Evolutionary conservation across 495 filamentous ascomycete species (phyloP), one percentile per base, ranked within the genome.

Genomic region (Cudoniella acicularis): DNA sequence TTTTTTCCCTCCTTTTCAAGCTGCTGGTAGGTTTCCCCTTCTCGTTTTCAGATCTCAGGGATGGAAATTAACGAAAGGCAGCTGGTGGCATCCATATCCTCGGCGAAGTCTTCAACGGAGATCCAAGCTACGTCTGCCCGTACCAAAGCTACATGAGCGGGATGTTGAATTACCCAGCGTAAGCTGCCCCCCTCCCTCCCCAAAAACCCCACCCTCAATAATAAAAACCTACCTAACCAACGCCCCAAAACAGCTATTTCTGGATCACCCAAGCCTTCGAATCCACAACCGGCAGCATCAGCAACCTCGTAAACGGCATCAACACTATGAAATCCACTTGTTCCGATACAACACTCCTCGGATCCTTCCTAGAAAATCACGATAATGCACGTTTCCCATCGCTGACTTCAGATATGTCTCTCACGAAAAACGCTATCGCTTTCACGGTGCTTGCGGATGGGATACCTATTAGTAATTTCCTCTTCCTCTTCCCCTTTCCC

Each of bases 301-400:
- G 75, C 59, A 76, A 71, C 22, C 78, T 91, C 0, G 83, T 82
- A 54, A 73, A 81, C 60, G 83, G 81, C 70, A 76, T 85, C 64
- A 76, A 79, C 63, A 73, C 72, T 0, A 73, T 90, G 40, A 81
- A 83, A 41, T 70, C 63, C 8, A 64, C 52, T 43, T 89, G 86
- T 67, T 58, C 68, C 9, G 87, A 91, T 60, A 75, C 80, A 1
- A 86, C 81, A 6, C 73, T 90, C 0, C 77, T 90, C 4, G 88
- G 89, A 27, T 85, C 77, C 2, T 95, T 95, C 71, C 57, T 85
- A 13, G 90, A 93, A 63, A 95, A 95, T 65, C 90, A 95, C 64
- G 90, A 95, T 69, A 79, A 84, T 18, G 73, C 80, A 1, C 81
- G 89, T 2, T 90, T 89, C 69, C 72, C 87, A 3, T 84, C 77